Base-by-base conservation (phyloP, 2,329 filamentous ascomycete genomes). In the Clarireedia hainanense region DNA sequence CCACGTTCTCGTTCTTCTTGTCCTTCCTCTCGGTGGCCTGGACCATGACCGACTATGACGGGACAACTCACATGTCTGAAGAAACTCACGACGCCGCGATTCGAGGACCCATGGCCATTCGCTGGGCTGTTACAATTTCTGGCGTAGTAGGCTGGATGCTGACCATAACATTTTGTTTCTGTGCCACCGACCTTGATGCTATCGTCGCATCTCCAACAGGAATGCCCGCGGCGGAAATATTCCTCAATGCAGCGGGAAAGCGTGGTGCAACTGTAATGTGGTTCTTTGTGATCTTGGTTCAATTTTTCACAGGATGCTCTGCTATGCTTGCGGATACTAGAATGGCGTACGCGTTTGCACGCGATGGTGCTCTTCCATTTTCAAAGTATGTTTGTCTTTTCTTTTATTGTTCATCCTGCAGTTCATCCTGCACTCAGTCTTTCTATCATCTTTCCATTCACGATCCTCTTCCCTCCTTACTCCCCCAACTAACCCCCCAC, bases 11-110 rank as follows among this genome's bases (percentile, higher is more conserved):
- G 0, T 85, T 85, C 61, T 72, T 85, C 9, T 71, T 85, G 6
- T 74, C 73, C 26, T 80, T 80, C 61, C 68, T 80, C 5, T 79
- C 77, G 15, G 78, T 80, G 14, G 76, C 78, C 23, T 80, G 78
- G 78, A 83, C 80, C n/a, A 85, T 86, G 81, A 86, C 82, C 5
- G 82, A 85, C 65, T 85, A 85, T 65, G 82, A 85, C 62, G 81
- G 79, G 47, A 86, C 83, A 10, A 84, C 82, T 5, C 83, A 85
- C 63, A 84, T 86, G 77, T 83, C 81, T 2, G 83, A 85, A 72
- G 82, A 86, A 69, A 84, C 80, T 0, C 80, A 84, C 60, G 78
- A 85, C 65, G 81, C 83, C 6, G 81, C 80, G 2, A 74, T 80
- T 50, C 74, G 75, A 57, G 83, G 81, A 0, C 82, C 83, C 3